Base-by-base conservation (phyloP, 2,329 filamentous ascomycete genomes). In the Acrodontium crateriforme region DNA sequence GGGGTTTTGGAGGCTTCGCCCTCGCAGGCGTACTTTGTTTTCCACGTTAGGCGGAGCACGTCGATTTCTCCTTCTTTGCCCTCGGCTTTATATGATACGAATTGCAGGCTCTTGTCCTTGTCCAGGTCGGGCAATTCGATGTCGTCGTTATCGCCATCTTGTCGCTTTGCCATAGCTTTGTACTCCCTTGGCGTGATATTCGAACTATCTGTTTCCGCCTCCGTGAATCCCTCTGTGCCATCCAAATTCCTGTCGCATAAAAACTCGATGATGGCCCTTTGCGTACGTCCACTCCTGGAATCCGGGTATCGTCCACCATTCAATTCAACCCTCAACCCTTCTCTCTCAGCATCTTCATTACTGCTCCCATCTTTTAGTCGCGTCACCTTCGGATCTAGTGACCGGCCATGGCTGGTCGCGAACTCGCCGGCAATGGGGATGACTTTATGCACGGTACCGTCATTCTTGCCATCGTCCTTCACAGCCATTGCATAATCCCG, bases 1-100 rank as follows among this genome's bases (percentile, higher is more conserved):
- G 41, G 40, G 15, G 28, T 60, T 10, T 62, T 57, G 25, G 60
- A 56, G 41, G 59, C 60, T 18, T 62, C 58, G 19, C 49, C 55
- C 48, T 83, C 75, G 53, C 89, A 95, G 1, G 82, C 87, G 49
- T 83, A 75, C 54, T 87, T 83, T 9, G 87, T 94, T 49, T 69
- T 63, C 87, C 87, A 98, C 18, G 78, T 75, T 47, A 95, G 53
- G 30, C 74, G 71, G 38, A 95, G 56, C 8, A 82, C 69, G 34
- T 72, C 69, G 1, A 63, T 41, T 6, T 60, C 60, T 19, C 73
- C 62, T 29, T 67, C 69, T n/a, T n/a, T n/a, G 12, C 66, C 65
- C 28, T 72, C 65, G 3, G 49, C 44, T 22, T 66, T 69, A 54
- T 89, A 94, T 44, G 76, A 73, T 34, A 81, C 65, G 57, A 84